Evolutionary conservation across 352 stramenopile genomes (phyloP).

Genomic region (Discostella stelligera): DNA sequence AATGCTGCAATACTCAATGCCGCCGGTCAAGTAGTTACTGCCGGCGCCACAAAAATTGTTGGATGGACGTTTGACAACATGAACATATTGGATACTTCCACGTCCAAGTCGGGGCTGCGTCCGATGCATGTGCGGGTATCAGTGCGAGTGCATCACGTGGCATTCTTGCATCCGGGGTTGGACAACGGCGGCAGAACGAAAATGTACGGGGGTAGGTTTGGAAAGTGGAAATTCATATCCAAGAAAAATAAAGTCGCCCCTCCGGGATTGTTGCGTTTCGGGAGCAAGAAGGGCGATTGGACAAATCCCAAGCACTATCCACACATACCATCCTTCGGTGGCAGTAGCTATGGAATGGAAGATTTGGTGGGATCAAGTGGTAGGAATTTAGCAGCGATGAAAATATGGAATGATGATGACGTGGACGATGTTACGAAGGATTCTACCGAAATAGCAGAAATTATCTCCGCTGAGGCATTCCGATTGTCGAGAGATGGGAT

Average conservation of each 20-base stretch:
- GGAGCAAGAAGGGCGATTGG: conserved; percentile 32
- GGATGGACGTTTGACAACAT: conserved; percentile 30
- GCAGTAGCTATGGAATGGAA: not conserved
- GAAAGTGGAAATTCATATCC: conserved; percentile 2
- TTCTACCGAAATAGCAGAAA: conserved; percentile 35
- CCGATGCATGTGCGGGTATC: conserved; percentile 56
- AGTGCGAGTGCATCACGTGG: conserved; percentile 49
- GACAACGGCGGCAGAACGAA: conserved; percentile 31
- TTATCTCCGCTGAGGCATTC: conserved; percentile 48
- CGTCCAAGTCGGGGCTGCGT: conserved; percentile 18
- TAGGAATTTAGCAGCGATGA: not conserved
- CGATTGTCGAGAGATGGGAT: conserved; percentile 57
- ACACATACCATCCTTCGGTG: not conserved
- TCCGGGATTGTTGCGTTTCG: conserved; percentile 44
- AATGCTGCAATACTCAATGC: not conserved
- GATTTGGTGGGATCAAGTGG: not conserved
- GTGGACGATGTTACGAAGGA: conserved; percentile 13
- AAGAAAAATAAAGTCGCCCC: not conserved
- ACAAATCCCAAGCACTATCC: conserved; percentile 24
- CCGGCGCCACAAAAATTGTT: conserved; percentile 30
- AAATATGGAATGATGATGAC: not conserved
- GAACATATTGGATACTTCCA: conserved; percentile 21
- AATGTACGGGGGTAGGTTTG: conserved; percentile 2
- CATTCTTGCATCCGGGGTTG: conserved; percentile 49
- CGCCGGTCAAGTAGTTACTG: not conserved